phyloP scores from a whole-genome alignment of 345 rosid species.

The Garcia nutans region DNA sequence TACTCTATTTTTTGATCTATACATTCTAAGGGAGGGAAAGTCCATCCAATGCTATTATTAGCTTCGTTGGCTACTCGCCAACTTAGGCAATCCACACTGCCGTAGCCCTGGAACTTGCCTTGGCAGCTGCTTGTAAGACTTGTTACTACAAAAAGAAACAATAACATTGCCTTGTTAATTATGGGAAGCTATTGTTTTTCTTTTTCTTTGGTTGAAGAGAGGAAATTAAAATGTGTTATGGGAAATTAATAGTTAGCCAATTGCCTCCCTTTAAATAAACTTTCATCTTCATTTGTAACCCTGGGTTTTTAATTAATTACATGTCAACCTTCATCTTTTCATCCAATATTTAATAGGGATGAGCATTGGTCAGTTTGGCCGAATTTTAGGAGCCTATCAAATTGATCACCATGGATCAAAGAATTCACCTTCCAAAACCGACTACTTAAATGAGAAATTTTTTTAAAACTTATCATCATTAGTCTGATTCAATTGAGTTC shows the following conservation, averaged over 20 bases:
- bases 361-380: too few species aligned
- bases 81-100: constrained; percentile 35
- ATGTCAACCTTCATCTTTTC: not conserved
- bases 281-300: not conserved
- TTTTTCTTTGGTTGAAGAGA: too few species aligned
- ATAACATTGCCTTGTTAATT: not conserved
- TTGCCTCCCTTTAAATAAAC: not conserved
- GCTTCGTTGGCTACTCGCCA: constrained; percentile 68
- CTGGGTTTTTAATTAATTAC: not conserved
- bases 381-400: too few species aligned
- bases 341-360: too few species aligned
- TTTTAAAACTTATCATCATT: too few species aligned
- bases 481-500: too few species aligned
- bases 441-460: too few species aligned
- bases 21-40: constrained; percentile 42
- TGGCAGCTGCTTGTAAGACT: not conserved
- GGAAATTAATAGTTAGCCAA: not conserved
- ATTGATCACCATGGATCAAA: too few species aligned
- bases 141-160: not conserved
- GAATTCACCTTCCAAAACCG: too few species aligned
- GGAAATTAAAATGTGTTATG: not conserved
- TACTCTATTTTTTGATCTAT: constrained; percentile 29
- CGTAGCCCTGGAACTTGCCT: not conserved
- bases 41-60: constrained; percentile 42
- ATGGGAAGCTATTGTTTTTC: not conserved